Evolutionary conservation across 2,329 filamentous ascomycete species (phyloP).

Genomic region (Lasiodiplodia gonubiensis): DNA sequence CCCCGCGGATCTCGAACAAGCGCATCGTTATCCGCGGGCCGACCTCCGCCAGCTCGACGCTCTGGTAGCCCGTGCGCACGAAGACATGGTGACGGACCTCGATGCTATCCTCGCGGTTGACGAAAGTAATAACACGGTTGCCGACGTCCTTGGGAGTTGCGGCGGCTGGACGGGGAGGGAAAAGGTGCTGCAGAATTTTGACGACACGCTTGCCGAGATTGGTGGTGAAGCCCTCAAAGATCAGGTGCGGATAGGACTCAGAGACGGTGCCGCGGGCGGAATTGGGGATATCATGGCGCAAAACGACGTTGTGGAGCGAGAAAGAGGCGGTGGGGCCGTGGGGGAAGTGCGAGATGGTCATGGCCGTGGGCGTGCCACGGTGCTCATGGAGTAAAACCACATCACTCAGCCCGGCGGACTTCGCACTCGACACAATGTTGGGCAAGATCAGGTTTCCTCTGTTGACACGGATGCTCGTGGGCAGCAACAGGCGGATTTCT

Average conservation of each 20-base stretch:
- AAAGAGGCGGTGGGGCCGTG: constrained; percentile 89
- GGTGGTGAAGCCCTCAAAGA: constrained; percentile 92
- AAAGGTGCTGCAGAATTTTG: constrained; percentile 91
- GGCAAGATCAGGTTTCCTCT: constrained; percentile 87
- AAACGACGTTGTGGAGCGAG: constrained; percentile 87
- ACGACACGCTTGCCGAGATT: constrained; percentile 80
- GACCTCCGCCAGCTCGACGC: constrained; percentile 86
- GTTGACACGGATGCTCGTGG: constrained; percentile 86
- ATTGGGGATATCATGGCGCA: constrained; percentile 92
- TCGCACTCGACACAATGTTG: constrained; percentile 82
- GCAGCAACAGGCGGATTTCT: constrained; percentile 82
- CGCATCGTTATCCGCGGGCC: constrained; percentile 98
- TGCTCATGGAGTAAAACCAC: constrained; percentile 85
- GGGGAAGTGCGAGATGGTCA: constrained; percentile 86
- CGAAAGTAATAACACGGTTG: constrained; percentile 88
- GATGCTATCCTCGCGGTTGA: constrained; percentile 85
- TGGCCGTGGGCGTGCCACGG: constrained; percentile 85
- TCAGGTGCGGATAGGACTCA: constrained; percentile 90
- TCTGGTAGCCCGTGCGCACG: constrained; percentile 88
- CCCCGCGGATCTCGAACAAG: constrained; percentile 88
- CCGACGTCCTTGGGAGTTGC: constrained; percentile 72
- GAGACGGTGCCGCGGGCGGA: constrained; percentile 84
- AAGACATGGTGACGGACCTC: constrained; percentile 95
- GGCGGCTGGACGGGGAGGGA: constrained; percentile 81
- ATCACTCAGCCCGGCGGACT: constrained; percentile 80